A percentile compares a stretch with the other conserved stretches of the same genome.
Conservation (phyloP, 2,329 filamentous ascomycete genomes). For the Clonostachys sp. region DNA sequence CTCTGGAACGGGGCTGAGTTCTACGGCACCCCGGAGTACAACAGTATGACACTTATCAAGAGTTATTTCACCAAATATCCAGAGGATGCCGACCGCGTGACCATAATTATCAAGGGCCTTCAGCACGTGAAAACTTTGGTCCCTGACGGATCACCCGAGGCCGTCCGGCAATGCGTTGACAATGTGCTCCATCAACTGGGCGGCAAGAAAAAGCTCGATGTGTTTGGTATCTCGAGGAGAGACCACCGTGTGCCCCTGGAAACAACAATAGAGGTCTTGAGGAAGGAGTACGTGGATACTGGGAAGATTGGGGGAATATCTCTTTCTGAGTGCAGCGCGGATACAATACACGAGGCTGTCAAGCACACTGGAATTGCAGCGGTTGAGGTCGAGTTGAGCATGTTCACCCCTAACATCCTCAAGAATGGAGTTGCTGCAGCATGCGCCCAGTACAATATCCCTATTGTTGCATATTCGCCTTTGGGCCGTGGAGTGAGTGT, state of each 20-base stretch:
- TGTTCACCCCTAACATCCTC: constrained; percentile 42
- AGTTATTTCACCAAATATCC: constrained; percentile 61
- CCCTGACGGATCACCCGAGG: constrained; percentile 47
- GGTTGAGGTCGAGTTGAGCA: constrained; percentile 51
- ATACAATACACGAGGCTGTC: constrained; percentile 42
- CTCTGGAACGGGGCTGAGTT: constrained; percentile 63
- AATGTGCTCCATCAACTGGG: constrained; percentile 44
- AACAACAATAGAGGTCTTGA: constrained; percentile 33
- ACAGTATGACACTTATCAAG: constrained; percentile 54
- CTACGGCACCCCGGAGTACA: constrained; percentile 55
- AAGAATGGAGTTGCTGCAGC: constrained; percentile 46
- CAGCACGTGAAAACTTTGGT: constrained; percentile 22
- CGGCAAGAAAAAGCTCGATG: constrained; percentile 56
- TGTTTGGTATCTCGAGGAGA: constrained; percentile 55
- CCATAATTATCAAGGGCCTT: constrained; percentile 60
- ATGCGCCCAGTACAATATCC: constrained; percentile 61
- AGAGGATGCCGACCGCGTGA: constrained; percentile 56
- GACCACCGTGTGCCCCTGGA: constrained; percentile 43
- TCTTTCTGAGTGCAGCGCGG: constrained; percentile 45
- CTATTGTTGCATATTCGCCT: constrained; percentile 69
- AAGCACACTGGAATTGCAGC: constrained; percentile 35
- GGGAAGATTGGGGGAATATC: constrained; percentile 47
- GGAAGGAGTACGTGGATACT: constrained; percentile 43
- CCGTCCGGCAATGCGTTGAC: constrained; percentile 53
- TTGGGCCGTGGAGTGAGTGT: constrained; percentile 48